A percentile compares a stretch with the other conserved stretches of the same genome.
Conservation (phyloP, 202 grass and related monocot genomes). For the Eragrostis tef region DNA sequence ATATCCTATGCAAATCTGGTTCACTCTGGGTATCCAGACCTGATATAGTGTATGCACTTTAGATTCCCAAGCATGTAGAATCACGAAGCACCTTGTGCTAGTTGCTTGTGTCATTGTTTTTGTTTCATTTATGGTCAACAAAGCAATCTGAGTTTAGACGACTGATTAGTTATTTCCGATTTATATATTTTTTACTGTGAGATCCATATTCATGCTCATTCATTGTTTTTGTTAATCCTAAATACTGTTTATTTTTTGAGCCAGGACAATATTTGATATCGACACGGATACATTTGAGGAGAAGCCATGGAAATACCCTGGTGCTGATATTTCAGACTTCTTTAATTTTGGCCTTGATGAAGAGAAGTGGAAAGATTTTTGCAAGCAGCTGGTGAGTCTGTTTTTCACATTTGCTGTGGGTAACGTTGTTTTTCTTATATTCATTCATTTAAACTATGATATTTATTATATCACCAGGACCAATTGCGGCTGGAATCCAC, state of each 20-base stretch:
- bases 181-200: neutral
- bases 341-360: conserved; percentile 96
- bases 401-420: conserved; percentile 25
- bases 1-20: no score
- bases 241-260: conserved; percentile 37
- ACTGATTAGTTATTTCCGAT: conserved; percentile 15
- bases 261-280: conserved; percentile 89
- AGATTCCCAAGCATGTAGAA: no score
- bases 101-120: no score
- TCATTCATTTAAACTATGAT: conserved; percentile 18
- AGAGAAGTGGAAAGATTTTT: conserved; percentile 96
- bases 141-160: neutral
- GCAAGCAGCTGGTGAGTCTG: conserved; percentile 78
- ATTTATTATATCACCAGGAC: conserved; percentile 59
- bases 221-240: conserved; percentile 10
- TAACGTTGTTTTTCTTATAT: conserved; percentile 23
- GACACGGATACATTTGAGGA: conserved; percentile 95
- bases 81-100: no score
- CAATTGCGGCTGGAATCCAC: conserved; percentile 90
- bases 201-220: neutral
- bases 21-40: no score
- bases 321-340: conserved; percentile 81
- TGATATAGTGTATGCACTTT: no score
- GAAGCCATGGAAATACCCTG: conserved; percentile 96
- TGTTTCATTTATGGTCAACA: neutral